Base-by-base conservation (phyloP, 1,139 yeast genomes). In the Kodamaea fungicola region DNA sequence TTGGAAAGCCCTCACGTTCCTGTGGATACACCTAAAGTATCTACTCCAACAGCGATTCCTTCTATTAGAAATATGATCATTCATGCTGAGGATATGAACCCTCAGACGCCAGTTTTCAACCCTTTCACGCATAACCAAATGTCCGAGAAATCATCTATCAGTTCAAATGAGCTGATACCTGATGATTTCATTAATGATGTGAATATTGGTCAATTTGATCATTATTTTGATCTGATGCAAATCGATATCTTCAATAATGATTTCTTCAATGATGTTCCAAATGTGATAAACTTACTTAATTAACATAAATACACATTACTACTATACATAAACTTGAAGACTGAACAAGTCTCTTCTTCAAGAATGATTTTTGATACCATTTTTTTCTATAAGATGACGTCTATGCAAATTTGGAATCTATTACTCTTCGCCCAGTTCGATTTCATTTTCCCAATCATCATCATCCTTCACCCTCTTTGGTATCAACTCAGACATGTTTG, bases 401-500 rank as follows among this genome's bases (percentile, higher is more conserved):
- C 19, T 16, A 16, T 16, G 19, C 19, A 16, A 16, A 16, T 16
- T 16, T 16, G 19, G 19, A 16, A 16, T 16, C 3, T n/a, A 23
- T 28, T 33, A 33, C 35, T 40, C 42, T 12, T 32, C 51, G 22
- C 57, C 66, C 30, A 60, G 57, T 8, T 51, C 54, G 19, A 77
- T 65, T 43, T 71, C 76, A 28, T 67, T 69, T 43, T 73, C 77
- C 68, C 74, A 69, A 19, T 62, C 68, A 30, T 64, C 71, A 34
- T 68, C 71, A 4, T 66, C 76, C 32, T 60, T 67, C 32, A 60
- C 61, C 44, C 61, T 62, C 47, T 61, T 63, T n/a, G 75, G 68
- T 54, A 71, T 49, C 49, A 71, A 62, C 52, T 71, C 72, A 48
- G 62, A 71, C 69, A 61, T 71, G 45, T 57, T 47, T 3, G 78